Conservation (phyloP, 1,284 basidiomycete genomes). For the Tilletiopsis washingtonensis region DNA sequence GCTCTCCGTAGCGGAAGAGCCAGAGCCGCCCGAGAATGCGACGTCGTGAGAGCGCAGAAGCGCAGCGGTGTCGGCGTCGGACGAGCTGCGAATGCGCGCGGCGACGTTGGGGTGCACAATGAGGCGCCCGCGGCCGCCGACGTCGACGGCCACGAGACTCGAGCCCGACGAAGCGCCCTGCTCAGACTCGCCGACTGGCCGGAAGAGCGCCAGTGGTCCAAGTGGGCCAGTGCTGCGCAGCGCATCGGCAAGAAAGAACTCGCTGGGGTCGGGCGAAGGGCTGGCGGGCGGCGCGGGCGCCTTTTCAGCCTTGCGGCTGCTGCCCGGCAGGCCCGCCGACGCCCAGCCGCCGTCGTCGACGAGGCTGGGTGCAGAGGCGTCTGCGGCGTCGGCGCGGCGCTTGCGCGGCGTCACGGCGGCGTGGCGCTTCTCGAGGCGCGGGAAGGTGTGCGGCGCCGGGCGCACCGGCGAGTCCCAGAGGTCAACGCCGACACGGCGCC, state of each 20-base stretch:
- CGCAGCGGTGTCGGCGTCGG: too few relatives aligned
- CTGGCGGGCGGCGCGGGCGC: too few relatives aligned
- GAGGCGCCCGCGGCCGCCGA: constrained; percentile 20
- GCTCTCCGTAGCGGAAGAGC: too few relatives aligned
- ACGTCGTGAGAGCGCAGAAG: too few relatives aligned
- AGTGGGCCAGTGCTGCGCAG: too few relatives aligned
- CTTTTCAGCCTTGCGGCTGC: too few relatives aligned
- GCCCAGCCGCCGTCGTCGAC: constrained; percentile 25
- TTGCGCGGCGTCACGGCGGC: background rate
- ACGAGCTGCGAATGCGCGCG: constrained; percentile 22
- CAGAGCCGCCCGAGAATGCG: too few relatives aligned
- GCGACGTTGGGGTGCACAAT: constrained; percentile 21
- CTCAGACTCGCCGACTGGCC: too few relatives aligned
- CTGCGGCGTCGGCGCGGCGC: background rate
- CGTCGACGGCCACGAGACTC: constrained; percentile 25
- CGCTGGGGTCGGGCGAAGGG: too few relatives aligned
- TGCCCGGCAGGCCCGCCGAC: constrained; percentile 23
- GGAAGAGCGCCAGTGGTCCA: too few relatives aligned
- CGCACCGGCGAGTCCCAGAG: background rate
- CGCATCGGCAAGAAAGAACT: too few relatives aligned
- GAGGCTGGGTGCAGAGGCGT: constrained; percentile 1
- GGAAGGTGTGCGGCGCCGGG: background rate
- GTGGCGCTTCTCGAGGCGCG: background rate
- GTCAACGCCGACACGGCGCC: background rate
- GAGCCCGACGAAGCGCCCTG: too few relatives aligned